Conservation (phyloP, 2,329 filamentous ascomycete species). For the Exophiala sp. region DNA sequence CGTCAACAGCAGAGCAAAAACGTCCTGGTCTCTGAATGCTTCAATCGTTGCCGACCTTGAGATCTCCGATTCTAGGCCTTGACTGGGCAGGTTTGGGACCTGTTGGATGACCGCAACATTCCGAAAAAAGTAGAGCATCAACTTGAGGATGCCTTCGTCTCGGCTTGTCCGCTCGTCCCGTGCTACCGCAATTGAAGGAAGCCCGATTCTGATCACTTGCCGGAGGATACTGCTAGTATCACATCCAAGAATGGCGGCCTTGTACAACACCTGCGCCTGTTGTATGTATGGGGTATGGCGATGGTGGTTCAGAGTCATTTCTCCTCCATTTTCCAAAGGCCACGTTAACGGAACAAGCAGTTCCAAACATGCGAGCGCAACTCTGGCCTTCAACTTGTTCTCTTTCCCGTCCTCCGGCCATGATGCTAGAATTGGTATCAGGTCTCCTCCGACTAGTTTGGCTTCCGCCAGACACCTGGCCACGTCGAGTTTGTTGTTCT, state of each 20-base stretch:
- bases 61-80: conserved; percentile 84
- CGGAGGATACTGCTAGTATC: conserved; percentile 71
- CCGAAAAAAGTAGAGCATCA: conserved; percentile 80
- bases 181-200: conserved; percentile 78
- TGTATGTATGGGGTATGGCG: conserved; percentile 85
- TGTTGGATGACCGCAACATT: conserved; percentile 83
- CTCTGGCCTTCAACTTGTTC: conserved; percentile 68
- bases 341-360: conserved; percentile 88
- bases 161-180: conserved; percentile 68
- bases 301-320: conserved; percentile 89
- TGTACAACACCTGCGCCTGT: conserved; percentile 82
- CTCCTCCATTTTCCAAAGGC: conserved; percentile 75
- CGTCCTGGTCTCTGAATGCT: conserved; percentile 83
- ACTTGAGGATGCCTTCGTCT: conserved; percentile 87
- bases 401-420: conserved; percentile 70
- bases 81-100: conserved; percentile 63
- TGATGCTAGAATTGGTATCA: conserved; percentile 78
- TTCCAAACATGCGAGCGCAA: conserved; percentile 81
- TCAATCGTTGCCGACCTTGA: conserved; percentile 83
- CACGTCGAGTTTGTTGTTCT: conserved; percentile 88
- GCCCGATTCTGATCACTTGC: conserved; percentile 69
- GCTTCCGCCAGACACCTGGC: conserved; percentile 86
- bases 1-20: conserved; percentile 77
- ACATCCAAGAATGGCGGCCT: conserved; percentile 78
- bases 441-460: conserved; percentile 82